phyloP scores from a whole-genome alignment of 2,329 filamentous ascomycete genomes.

The Hyphodiscus sp. region DNA sequence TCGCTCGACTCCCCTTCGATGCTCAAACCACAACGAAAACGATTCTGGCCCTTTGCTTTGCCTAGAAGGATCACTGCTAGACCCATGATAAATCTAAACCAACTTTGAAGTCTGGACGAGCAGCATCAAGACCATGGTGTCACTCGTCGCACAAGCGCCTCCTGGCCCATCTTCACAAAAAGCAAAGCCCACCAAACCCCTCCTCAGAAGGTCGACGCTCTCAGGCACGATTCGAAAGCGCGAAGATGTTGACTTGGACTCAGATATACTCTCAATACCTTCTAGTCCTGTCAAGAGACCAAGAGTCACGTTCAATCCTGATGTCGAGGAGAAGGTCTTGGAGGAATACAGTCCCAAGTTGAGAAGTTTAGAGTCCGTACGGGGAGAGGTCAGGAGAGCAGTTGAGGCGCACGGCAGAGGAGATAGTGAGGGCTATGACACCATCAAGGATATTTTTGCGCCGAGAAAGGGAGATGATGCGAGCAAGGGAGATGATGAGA shows the following conservation, averaged over 20 bases:
- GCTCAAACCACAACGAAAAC: neutral
- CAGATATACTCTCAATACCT: slow-evolving; percentile 18
- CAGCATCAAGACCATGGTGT: slow-evolving; percentile 18
- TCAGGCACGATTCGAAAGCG: slow-evolving; percentile 24
- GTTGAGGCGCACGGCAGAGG: slow-evolving; percentile 51
- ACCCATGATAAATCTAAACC: slow-evolving; percentile 12
- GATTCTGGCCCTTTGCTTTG: too few relatives aligned
- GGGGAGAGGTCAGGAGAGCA: slow-evolving; percentile 29
- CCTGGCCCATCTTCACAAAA: slow-evolving; percentile 6
- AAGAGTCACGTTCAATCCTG: slow-evolving; percentile 28
- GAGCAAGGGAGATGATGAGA: slow-evolving; percentile 7
- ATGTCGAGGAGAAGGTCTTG: slow-evolving; percentile 30
- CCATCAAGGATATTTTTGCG: slow-evolving; percentile 51
- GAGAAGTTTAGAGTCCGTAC: slow-evolving; percentile 21
- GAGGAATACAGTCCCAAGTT: slow-evolving; percentile 21
- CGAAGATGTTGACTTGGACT: slow-evolving; percentile 23
- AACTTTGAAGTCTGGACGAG: neutral
- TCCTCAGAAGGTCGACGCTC: slow-evolving; percentile 24
- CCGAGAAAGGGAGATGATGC: slow-evolving; percentile 16
- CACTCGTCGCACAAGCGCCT: slow-evolving; percentile 15
- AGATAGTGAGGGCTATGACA: slow-evolving; percentile 54
- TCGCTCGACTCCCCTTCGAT: neutral
- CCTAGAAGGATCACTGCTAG: neutral
- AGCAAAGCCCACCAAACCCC: slow-evolving; percentile 24
- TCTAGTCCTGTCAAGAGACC: slow-evolving; percentile 25